Percentiles rank a stretch among this genome's conserved stretches.
Evolutionary conservation across 257 asterid genomes (phyloP).

Genomic region (Solanum peruvianum): DNA sequence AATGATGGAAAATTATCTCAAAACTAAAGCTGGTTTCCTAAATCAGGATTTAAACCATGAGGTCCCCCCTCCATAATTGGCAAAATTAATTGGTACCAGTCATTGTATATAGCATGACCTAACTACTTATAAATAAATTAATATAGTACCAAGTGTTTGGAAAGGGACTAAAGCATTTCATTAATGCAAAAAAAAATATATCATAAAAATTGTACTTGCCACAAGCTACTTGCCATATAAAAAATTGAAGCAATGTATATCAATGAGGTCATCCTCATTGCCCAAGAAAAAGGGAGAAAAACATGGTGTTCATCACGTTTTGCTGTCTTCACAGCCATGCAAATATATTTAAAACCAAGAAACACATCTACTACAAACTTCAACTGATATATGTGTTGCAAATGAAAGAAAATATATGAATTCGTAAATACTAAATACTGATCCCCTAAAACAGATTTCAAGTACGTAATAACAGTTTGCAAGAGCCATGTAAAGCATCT

Average conservation of each 20-base stretch:
- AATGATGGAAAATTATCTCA: neutral
- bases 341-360: neutral
- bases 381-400: neutral
- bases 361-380: neutral
- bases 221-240: neutral
- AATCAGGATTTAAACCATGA: constrained; percentile 7
- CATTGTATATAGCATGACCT: neutral
- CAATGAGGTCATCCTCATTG: neutral
- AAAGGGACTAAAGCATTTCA: neutral
- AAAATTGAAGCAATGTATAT: neutral
- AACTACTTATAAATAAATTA: neutral
- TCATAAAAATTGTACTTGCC: neutral
- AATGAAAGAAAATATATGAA: neutral
- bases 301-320: neutral
- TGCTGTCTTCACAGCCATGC: neutral
- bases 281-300: neutral
- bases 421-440: neutral
- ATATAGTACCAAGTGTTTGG: neutral
- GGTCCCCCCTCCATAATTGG: constrained; percentile 26
- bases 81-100: constrained; percentile 5
- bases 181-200: neutral
- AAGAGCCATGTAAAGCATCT: neutral
- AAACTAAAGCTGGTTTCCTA: constrained; percentile 3
- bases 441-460: neutral
- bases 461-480: neutral